Evolutionary conservation across 2,329 filamentous ascomycete genomes (phyloP), one percentile per base, ranked within the genome.

Genomic region (Monascus ruber): DNA sequence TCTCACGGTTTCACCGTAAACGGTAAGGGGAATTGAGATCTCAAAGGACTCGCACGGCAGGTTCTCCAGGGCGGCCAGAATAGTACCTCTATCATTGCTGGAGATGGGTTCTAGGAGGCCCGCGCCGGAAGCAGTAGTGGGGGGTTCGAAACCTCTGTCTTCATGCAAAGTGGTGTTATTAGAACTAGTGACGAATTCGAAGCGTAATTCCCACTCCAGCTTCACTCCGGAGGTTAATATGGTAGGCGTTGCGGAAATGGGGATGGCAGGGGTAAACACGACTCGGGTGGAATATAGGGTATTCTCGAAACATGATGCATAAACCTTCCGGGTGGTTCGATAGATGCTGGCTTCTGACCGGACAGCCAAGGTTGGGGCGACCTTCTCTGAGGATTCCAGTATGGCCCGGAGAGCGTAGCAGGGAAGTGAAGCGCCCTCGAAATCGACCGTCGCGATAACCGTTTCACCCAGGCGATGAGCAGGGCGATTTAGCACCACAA

Each of bases 161-260:
- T 6, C 28, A 29, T 6, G 10, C 28, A 10, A 29, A 6, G 6
- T 58, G 52, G 27, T 61, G 4, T 35, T 58, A 6, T 52, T 49
- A 32, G 73, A 76, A 5, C 84, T 81, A 5, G 89, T 89, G 25
- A 94, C 87, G 62, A 98, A 98, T 63, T 96, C 88, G 42, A 98
- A 78, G 1, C 85, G 72, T 28, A 98, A 69, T 58, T 83, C 84
- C 91, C 91, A 98, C 48, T 86, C 83, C 25, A 95, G 68, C 47
- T 77, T 83, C 4, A 98, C 77, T 2, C 88, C 88, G 44, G 79
- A 94, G 0, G 91, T 98, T 35, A 93, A 75, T 49, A 98, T 94
- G 47, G 91, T 87, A 0, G 91, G 91, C 1, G 88, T 94, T 0
- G 85, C 87, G 9, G 73, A 73, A 11, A 83, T 74, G 0, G 91